A percentile compares a stretch with the other conserved stretches of the same genome.
These are phyloP conservation scores for Delitschia confertaspora DNA, from an alignment of 495 filamentous ascomycete species.

Conservation along the genomic window DNA sequence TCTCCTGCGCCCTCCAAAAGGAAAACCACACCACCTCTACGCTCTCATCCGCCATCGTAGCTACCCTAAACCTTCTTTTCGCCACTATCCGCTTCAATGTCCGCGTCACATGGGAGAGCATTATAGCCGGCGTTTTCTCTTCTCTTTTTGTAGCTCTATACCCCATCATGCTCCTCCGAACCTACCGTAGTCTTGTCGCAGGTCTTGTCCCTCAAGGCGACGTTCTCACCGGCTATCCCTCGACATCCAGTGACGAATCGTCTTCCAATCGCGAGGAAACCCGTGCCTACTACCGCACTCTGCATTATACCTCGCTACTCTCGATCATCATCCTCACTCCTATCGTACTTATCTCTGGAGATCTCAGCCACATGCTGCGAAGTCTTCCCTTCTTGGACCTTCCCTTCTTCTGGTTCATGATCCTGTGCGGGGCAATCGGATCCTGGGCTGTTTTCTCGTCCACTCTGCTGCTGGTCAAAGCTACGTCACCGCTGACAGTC, in stretches of 20 bases:
- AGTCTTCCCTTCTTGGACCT: constrained; percentile 47
- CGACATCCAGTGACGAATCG: constrained; percentile 10
- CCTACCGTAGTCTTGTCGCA: constrained; percentile 36
- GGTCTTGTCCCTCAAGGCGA: constrained; percentile 28
- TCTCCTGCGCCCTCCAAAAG: constrained; percentile 38
- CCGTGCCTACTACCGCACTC: constrained; percentile 40
- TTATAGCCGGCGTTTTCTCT: constrained; percentile 44
- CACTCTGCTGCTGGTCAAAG: constrained; percentile 36
- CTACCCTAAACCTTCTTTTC: constrained; percentile 42
- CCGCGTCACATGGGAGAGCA: constrained; percentile 42
- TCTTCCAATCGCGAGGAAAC: constrained; percentile 35
- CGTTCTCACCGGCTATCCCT: constrained; percentile 21
- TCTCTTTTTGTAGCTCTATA: constrained; percentile 44
- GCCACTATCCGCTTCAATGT: constrained; percentile 36
- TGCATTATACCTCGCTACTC: constrained; percentile 44
- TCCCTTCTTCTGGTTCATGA: constrained; percentile 42
- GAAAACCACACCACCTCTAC: constrained; percentile 39
- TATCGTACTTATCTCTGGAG: constrained; percentile 41
- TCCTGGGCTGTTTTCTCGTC: constrained; percentile 36
- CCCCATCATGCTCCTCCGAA: constrained; percentile 41
- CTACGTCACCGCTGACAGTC: constrained; percentile 38
- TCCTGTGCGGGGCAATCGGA: constrained; percentile 32
- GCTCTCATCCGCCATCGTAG: constrained; percentile 43
- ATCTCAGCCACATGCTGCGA: constrained; percentile 37
- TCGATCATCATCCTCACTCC: constrained; percentile 41